phyloP scores from a whole-genome alignment of 345 rosid genomes.

The Eucalyptus regnans region DNA sequence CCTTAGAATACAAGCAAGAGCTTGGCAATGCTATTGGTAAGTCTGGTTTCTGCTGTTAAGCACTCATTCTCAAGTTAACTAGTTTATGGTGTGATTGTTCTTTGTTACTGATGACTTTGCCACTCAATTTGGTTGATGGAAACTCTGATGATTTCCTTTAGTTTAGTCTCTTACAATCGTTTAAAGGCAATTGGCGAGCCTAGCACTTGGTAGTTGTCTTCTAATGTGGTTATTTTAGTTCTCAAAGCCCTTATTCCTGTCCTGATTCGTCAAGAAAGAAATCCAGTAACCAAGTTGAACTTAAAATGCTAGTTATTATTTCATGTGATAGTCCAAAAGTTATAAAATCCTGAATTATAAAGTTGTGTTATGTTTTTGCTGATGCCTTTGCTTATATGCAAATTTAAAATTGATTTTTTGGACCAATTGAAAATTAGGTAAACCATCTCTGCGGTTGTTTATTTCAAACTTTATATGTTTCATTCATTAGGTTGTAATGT shows the following conservation, averaged over 20 bases:
- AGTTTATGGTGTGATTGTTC: not conserved
- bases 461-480: not conserved
- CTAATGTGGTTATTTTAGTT: not conserved
- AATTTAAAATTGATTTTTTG: not conserved
- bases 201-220: not conserved
- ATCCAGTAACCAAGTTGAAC: not conserved
- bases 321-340: not conserved
- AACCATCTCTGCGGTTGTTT: not conserved
- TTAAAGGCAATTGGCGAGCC: not conserved
- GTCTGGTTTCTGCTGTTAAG: not conserved
- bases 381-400: not conserved
- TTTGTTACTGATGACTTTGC: not conserved
- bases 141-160: not conserved
- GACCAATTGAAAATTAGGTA: not conserved
- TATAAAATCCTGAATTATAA: not conserved
- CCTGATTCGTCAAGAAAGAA: not conserved
- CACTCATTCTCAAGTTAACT: not conserved
- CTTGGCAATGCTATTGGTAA: slow-evolving; percentile 95
- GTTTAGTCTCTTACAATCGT: not conserved
- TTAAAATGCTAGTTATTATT: not conserved
- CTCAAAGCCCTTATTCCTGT: not conserved
- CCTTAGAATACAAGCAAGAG: slow-evolving; percentile 84
- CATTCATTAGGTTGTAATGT: not conserved
- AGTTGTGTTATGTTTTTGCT: not conserved
- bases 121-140: not conserved